A percentile compares a stretch with the other conserved stretches of the same genome.
Conservation (phyloP, 805 yeast species). For the Starmerella roubikii region DNA sequence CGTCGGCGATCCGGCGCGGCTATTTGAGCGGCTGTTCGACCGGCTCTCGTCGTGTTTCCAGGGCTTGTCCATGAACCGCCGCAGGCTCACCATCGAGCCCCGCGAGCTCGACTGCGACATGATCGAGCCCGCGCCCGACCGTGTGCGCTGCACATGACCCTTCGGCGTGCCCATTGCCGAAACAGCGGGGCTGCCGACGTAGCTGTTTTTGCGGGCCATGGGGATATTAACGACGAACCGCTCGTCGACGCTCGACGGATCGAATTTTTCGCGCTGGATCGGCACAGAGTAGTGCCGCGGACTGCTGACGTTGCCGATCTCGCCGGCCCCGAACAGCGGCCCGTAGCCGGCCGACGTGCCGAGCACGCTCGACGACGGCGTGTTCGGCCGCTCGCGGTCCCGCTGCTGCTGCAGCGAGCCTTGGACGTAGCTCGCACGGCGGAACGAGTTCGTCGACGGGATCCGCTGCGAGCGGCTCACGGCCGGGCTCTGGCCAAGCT, state of each 20-base stretch:
- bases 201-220: conserved; percentile 31
- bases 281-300: conserved; percentile 21
- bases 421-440: conserved; percentile 12
- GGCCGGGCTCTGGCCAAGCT: neutral
- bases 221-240: conserved; percentile 75
- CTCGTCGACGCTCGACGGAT: conserved; percentile 42
- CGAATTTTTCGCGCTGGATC: conserved; percentile 13
- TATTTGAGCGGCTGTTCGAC: neutral
- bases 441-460: conserved; percentile 15
- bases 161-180: neutral
- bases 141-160: neutral
- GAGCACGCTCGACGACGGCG: conserved; percentile 13
- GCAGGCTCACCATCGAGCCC: conserved; percentile 30
- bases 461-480: conserved; percentile 7
- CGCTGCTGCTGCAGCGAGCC: conserved; percentile 15
- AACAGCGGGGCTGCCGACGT: neutral
- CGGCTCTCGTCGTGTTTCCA: conserved; percentile 21
- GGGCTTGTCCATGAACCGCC: conserved; percentile 35
- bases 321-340: conserved; percentile 23
- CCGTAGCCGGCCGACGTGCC: conserved; percentile 19
- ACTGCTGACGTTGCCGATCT: conserved; percentile 21
- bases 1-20: conserved; percentile 4
- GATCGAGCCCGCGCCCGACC: conserved; percentile 18
- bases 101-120: conserved; percentile 23
- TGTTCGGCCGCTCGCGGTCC: conserved; percentile 23